These are phyloP conservation scores for Aphanomyces euteiches DNA, from an alignment of 352 stramenopile species.

Conservation along the genomic window DNA sequence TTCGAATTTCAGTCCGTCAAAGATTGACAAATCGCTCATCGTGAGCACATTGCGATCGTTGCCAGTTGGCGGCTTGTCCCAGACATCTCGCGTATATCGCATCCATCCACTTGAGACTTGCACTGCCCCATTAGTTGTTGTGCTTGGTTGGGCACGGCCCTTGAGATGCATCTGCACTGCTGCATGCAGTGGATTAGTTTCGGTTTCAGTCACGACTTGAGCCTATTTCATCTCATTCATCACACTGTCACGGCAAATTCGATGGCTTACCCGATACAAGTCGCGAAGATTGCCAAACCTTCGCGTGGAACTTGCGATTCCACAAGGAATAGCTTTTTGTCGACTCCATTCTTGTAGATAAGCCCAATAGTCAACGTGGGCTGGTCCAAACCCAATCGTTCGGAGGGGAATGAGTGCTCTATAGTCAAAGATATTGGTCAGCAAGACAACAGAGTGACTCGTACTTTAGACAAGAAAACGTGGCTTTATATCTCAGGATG, in stretches of 20 bases:
- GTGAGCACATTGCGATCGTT: conserved; percentile 13
- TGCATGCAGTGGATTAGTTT: conserved; percentile 10
- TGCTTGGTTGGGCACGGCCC: not conserved
- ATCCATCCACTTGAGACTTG: conserved; percentile 38
- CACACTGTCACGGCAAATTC: not conserved
- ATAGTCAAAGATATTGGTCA: not conserved
- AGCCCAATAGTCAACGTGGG: conserved; percentile 22
- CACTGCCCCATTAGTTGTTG: not conserved
- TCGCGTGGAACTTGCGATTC: not conserved
- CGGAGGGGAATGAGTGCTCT: conserved; percentile 24
- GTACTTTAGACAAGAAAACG: conserved; percentile 76
- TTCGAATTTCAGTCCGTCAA: conserved; percentile 84
- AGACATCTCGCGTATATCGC: conserved; percentile 63
- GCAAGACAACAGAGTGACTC: conserved; percentile 2
- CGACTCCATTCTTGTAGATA: conserved; percentile 27
- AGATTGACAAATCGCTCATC: conserved; percentile 76
- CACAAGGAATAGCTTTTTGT: conserved; percentile 7
- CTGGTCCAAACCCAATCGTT: conserved; percentile 13
- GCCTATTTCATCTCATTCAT: not conserved
- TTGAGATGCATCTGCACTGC: conserved; percentile 20
- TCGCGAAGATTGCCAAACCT: conserved; percentile 29
- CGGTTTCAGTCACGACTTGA: conserved; percentile 1
- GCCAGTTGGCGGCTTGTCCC: conserved; percentile 38
- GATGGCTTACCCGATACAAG: conserved; percentile 12
- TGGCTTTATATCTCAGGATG: conserved; percentile 69